Evolutionary conservation across 805 yeast genomes (phyloP).

Genomic region (Torulaspora gathmanii): DNA sequence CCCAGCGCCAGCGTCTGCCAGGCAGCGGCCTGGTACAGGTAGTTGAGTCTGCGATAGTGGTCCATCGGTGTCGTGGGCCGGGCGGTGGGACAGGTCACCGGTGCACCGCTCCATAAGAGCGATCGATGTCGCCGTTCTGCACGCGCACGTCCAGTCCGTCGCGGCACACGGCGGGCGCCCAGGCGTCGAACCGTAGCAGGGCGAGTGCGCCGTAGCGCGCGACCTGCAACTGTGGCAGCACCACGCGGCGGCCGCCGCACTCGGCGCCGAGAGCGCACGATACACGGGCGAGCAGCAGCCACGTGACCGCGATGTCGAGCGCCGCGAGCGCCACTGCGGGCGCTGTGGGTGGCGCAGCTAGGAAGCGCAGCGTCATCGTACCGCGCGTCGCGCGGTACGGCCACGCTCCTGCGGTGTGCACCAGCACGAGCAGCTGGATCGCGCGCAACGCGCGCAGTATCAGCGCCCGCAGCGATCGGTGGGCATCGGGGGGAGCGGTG

Average conservation of each 20-base stretch:
- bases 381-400: conserved; percentile 17
- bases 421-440: conserved; percentile 14
- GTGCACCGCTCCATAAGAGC: neutral
- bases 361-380: conserved; percentile 14
- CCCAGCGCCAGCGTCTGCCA: conserved; percentile 33
- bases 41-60: conserved; percentile 55
- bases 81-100: conserved; percentile 33
- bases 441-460: conserved; percentile 16
- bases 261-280: conserved; percentile 10
- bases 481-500: too few species aligned
- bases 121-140: neutral
- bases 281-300: conserved; percentile 12
- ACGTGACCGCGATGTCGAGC: conserved; percentile 16
- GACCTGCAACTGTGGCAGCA: conserved; percentile 7
- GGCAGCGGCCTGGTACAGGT: conserved; percentile 52
- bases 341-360: conserved; percentile 21
- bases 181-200: conserved; percentile 16
- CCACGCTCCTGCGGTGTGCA: conserved; percentile 15
- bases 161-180: conserved; percentile 6
- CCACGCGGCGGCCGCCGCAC: neutral
- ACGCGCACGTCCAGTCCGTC: conserved; percentile 9
- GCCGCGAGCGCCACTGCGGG: conserved; percentile 15
- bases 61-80: conserved; percentile 48
- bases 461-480: conserved; percentile 9
- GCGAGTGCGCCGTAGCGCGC: conserved; percentile 20